These are phyloP conservation scores for Colletotrichum somersetense DNA, from an alignment of 2,329 filamentous ascomycete species.

Conservation along the genomic window DNA sequence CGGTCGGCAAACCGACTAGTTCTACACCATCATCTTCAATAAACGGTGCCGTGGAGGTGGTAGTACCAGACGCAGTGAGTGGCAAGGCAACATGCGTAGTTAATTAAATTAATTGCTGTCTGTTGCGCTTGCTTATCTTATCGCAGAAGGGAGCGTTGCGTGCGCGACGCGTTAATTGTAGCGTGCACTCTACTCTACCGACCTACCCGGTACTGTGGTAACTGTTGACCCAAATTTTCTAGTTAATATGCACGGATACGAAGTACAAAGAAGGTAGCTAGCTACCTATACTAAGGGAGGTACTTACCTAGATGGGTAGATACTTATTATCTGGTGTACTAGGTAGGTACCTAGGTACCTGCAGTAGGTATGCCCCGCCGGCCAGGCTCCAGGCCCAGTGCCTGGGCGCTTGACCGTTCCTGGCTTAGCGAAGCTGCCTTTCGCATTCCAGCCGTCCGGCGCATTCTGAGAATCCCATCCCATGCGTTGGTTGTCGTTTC, in stretches of 20 bases:
- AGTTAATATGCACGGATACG: too few species aligned
- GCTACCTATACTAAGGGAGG: neutral
- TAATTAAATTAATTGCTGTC: neutral
- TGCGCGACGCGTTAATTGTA: slow-evolving; percentile 30
- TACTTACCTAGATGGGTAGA: too few species aligned
- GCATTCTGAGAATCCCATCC: neutral
- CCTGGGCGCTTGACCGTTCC: neutral
- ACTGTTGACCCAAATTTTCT: neutral
- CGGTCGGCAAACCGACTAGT: neutral
- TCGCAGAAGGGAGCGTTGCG: neutral
- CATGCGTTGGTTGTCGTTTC: too few species aligned
- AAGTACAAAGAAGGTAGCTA: too few species aligned
- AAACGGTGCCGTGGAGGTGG: slow-evolving; percentile 1
- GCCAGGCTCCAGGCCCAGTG: neutral
- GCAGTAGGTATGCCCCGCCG: neutral
- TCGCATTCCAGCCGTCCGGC: neutral
- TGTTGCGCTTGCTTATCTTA: slow-evolving; percentile 29
- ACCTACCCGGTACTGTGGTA: slow-evolving; percentile 17
- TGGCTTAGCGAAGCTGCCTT: slow-evolving; percentile 1
- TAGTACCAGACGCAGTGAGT: neutral
- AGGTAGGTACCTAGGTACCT: neutral
- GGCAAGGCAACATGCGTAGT: too few species aligned
- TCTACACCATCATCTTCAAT: neutral
- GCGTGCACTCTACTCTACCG: slow-evolving; percentile 12
- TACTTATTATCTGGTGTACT: too few species aligned